A percentile compares a stretch with the other conserved stretches of the same genome.
Conservation (phyloP, 2,329 filamentous ascomycete genomes). For the Ophioceras dolichostomum region DNA sequence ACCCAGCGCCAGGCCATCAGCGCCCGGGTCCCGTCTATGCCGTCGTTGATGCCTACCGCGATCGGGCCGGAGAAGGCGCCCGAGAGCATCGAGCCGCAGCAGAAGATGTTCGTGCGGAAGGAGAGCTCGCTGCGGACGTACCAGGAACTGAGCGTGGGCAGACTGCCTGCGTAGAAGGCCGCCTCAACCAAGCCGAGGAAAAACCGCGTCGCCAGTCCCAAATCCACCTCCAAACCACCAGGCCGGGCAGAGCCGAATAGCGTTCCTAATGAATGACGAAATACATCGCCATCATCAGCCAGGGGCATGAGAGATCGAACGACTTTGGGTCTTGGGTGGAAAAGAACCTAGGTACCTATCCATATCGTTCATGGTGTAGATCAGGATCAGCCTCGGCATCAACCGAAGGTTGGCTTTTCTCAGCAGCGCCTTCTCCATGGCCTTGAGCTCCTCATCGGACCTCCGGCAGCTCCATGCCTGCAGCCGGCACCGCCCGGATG, state of each 20-base stretch:
- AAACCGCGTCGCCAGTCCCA: slow-evolving; percentile 19
- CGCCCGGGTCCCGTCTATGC: slow-evolving; percentile 46
- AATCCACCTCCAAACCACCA: slow-evolving; percentile 28
- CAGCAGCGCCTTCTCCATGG: slow-evolving; percentile 42
- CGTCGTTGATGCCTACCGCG: slow-evolving; percentile 25
- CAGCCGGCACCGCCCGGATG: background rate
- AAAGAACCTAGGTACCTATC: too few species aligned
- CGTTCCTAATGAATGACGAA: slow-evolving; percentile 27
- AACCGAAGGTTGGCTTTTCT: slow-evolving; percentile 54
- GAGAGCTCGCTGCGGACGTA: slow-evolving; percentile 16
- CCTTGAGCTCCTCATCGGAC: slow-evolving; percentile 9
- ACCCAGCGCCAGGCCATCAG: slow-evolving; percentile 53
- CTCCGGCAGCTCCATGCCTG: slow-evolving; percentile 8
- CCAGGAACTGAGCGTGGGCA: slow-evolving; percentile 17
- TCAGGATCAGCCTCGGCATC: slow-evolving; percentile 54
- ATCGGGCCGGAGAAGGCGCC: slow-evolving; percentile 5
- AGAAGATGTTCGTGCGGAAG: slow-evolving; percentile 4
- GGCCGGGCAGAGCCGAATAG: slow-evolving; percentile 42
- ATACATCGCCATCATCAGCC: too few species aligned
- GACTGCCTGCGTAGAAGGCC: slow-evolving; percentile 33
- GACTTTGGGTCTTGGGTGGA: too few species aligned
- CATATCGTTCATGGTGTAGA: slow-evolving; percentile 61
- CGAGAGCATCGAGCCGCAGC: slow-evolving; percentile 1
- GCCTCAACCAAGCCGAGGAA: slow-evolving; percentile 21
- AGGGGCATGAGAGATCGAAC: too few species aligned